Evolutionary conservation across 768 basidiomycete genomes (phyloP).

Genomic region (Piloderma croceum): DNA sequence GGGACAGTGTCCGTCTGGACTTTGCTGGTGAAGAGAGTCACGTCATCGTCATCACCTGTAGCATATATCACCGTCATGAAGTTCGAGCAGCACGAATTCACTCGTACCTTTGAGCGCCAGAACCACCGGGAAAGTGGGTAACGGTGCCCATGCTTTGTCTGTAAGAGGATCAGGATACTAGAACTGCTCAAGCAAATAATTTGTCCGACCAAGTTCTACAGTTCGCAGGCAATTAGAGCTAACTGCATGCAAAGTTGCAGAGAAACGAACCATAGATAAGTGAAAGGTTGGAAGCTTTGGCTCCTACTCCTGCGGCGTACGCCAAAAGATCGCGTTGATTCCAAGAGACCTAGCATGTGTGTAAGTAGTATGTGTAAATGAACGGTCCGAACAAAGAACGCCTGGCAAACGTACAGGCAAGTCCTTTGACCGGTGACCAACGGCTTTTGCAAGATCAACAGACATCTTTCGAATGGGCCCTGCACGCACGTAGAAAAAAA

Average conservation of each 20-base stretch:
- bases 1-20: slow-evolving; percentile 38
- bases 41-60: slow-evolving; percentile 53
- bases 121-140: slow-evolving; percentile 85
- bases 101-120: slow-evolving; percentile 59
- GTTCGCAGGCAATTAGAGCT: background rate
- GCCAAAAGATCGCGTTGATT: slow-evolving; percentile 77
- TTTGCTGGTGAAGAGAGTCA: slow-evolving; percentile 57
- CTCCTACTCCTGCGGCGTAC: slow-evolving; percentile 79
- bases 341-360: slow-evolving; percentile 60
- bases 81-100: slow-evolving; percentile 1
- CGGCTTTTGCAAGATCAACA: slow-evolving; percentile 58
- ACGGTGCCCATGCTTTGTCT: slow-evolving; percentile 67
- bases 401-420: slow-evolving; percentile 41
- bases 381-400: background rate
- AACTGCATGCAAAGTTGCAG: background rate
- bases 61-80: too few relatives aligned
- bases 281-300: slow-evolving; percentile 64
- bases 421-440: slow-evolving; percentile 50
- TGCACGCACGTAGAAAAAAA: too few relatives aligned
- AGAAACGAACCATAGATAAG: slow-evolving; percentile 61
- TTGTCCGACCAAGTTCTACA: slow-evolving; percentile 48
- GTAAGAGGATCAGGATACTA: background rate
- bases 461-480: too few relatives aligned
- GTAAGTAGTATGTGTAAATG: background rate
- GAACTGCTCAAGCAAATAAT: background rate